Evolutionary conservation across 75 land plant species (phyloP).

Genomic region (Pinus tabuliformis): DNA sequence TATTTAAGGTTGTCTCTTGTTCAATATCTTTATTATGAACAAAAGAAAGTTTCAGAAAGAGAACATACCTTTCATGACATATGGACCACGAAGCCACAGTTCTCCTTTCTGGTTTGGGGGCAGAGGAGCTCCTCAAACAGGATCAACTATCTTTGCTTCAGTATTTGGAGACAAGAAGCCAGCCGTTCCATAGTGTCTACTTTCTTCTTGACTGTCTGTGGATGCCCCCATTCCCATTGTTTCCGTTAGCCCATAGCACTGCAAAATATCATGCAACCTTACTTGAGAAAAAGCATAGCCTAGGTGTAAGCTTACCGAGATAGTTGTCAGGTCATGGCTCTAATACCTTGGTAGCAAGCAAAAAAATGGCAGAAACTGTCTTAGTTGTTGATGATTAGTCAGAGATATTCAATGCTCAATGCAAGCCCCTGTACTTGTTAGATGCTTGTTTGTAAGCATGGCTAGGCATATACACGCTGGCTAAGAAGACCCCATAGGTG

Average conservation of each 20-base stretch:
- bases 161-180: conserved; percentile 43
- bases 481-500: too few relatives aligned
- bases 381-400: too few relatives aligned
- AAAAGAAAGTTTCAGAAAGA: not conserved
- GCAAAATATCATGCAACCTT: conserved; percentile 25
- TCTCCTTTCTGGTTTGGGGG: conserved; percentile 67
- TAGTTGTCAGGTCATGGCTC: too few relatives aligned
- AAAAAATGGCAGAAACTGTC: too few relatives aligned
- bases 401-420: too few relatives aligned
- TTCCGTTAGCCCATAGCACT: conserved; percentile 83
- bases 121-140: conserved; percentile 34
- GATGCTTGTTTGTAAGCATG: too few relatives aligned
- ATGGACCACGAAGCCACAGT: conserved; percentile 67
- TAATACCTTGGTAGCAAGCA: too few relatives aligned
- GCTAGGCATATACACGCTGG: too few relatives aligned
- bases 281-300: too few relatives aligned
- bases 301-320: too few relatives aligned
- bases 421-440: too few relatives aligned
- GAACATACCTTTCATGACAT: conserved; percentile 62
- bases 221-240: conserved; percentile 31
- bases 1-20: too few relatives aligned
- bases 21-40: not conserved
- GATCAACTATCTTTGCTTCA: conserved; percentile 74
- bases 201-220: conserved; percentile 36
- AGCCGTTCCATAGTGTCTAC: conserved; percentile 33